A percentile compares a stretch with the other conserved stretches of the same genome.
phyloP scores from a whole-genome alignment of 805 yeast species.

The Candida adriatica region DNA sequence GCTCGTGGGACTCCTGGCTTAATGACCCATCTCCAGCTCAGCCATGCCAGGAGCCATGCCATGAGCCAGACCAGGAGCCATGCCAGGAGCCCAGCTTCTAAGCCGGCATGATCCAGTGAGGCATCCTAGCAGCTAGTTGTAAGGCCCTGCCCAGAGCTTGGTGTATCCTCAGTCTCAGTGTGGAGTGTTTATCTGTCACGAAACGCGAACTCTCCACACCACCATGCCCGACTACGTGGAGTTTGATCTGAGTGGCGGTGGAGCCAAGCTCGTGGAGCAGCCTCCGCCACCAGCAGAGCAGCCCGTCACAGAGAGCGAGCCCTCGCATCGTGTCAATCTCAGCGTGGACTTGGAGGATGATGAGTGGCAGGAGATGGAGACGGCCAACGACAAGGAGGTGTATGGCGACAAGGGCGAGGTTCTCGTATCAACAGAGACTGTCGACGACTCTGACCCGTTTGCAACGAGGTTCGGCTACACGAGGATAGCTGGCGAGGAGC shows the following conservation, averaged over 20 bases:
- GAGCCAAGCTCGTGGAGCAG: conserved; percentile 1
- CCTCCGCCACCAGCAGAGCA: not conserved
- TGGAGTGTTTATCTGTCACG: not conserved
- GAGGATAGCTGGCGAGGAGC: conserved; percentile 80
- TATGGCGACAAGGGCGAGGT: conserved; percentile 76
- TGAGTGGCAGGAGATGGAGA: conserved; percentile 83
- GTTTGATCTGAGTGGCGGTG: conserved; percentile 25
- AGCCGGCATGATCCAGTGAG: too few species aligned
- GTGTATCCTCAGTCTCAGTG: too few species aligned
- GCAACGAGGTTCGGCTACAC: conserved; percentile 57
- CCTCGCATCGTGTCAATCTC: conserved; percentile 2
- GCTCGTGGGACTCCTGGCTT: too few species aligned
- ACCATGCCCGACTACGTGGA: conserved; percentile 22
- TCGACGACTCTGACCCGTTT: conserved; percentile 1
- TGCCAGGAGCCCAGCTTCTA: too few species aligned
- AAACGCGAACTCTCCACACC: not conserved
- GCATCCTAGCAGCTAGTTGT: too few species aligned
- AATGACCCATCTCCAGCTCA: too few species aligned
- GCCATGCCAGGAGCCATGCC: too few species aligned
- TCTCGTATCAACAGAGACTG: conserved; percentile 25
- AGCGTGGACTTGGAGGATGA: conserved; percentile 28
- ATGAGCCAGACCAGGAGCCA: too few species aligned
- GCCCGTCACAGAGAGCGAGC: not conserved
- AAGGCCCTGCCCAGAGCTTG: too few species aligned
- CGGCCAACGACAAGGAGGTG: conserved; percentile 68